Base-by-base conservation (phyloP, 495 filamentous ascomycete species). In the Penicillium cataractarum region DNA sequence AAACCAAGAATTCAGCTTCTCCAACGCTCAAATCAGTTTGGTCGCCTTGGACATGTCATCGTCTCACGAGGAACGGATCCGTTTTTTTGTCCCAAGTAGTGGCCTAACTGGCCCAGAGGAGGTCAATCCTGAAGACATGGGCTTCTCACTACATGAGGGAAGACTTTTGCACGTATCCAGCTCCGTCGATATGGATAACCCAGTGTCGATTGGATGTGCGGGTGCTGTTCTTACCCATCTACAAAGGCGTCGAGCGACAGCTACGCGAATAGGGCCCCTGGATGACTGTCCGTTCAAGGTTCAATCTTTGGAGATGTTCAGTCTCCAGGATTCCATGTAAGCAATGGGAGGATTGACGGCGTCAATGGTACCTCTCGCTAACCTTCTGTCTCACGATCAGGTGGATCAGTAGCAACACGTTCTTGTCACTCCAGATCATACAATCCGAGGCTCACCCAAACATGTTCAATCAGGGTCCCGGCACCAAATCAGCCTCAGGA, bases 391-490 rank as follows among this genome's bases (percentile, higher is more conserved):
- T n/a, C 9, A 44, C 54, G 32, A 42, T 39, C 48, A 90, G 87
- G 85, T 92, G 94, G 71, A 81, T 97, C 63, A 93, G 90, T 66
- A 82, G 84, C 10, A 90, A 97, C 65, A 89, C 94, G 0, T 76
- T 97, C 29, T 77, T 84, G 19, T 91, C 93, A 7, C 84, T 99
- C 26, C 93, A 98, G 64, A 92, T 99, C 15, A 77, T 97, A 37
- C 89, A 90, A 55, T 86, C 88, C 6, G 93, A 97, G 66, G 87
- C 86, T 19, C 92, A 95, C 74, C 93, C 93, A 8, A 92, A 93
- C 62, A 86, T 87, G 48, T 89, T 95, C 51, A 91, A 89, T 68
- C 90, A 92, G 74, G 92, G 90, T 2, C 88, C 90, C 13, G 86
- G 82, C 12, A 86, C 76, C 63, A 87, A 83, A 6, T 81, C 83